phyloP scores from a whole-genome alignment of 805 yeast genomes.

The Yarrowia divulgata region DNA sequence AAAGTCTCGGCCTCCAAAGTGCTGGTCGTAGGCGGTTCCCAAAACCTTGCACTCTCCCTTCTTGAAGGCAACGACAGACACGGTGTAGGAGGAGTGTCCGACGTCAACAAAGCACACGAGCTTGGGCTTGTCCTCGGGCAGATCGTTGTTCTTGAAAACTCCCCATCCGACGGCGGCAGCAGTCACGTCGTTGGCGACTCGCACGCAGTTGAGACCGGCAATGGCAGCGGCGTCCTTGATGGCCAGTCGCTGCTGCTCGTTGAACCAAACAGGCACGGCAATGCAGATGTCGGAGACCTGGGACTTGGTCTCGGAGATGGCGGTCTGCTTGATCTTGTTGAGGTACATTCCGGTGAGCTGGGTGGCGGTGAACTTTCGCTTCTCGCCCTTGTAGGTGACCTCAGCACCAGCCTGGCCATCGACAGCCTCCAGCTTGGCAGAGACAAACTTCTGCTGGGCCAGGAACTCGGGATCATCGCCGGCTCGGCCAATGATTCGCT shows the following conservation, averaged over 20 bases:
- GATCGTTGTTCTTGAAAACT: slow-evolving; percentile 89
- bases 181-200: slow-evolving; percentile 95
- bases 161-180: slow-evolving; percentile 99
- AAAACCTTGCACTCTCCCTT: slow-evolving; percentile 94
- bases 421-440: slow-evolving; percentile 73
- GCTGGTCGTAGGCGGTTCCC: slow-evolving; percentile 91
- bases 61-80: slow-evolving; percentile 87
- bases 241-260: slow-evolving; percentile 96
- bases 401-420: slow-evolving; percentile 81
- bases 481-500: slow-evolving; percentile 87
- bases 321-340: slow-evolving; percentile 83
- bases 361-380: slow-evolving; percentile 78
- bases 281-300: slow-evolving; percentile 86
- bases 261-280: slow-evolving; percentile 97
- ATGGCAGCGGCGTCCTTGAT: slow-evolving; percentile 92
- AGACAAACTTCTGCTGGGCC: slow-evolving; percentile 74
- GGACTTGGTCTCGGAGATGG: slow-evolving; percentile 81
- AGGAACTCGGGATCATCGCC: slow-evolving; percentile 77
- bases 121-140: slow-evolving; percentile 92
- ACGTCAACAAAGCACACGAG: slow-evolving; percentile 93
- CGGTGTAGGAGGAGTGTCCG: slow-evolving; percentile 95
- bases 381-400: slow-evolving; percentile 83
- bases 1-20: slow-evolving; percentile 98
- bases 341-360: slow-evolving; percentile 96
- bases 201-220: slow-evolving; percentile 97